Conservation (phyloP, 1,284 basidiomycete species). For the Tilletia walkeri region DNA sequence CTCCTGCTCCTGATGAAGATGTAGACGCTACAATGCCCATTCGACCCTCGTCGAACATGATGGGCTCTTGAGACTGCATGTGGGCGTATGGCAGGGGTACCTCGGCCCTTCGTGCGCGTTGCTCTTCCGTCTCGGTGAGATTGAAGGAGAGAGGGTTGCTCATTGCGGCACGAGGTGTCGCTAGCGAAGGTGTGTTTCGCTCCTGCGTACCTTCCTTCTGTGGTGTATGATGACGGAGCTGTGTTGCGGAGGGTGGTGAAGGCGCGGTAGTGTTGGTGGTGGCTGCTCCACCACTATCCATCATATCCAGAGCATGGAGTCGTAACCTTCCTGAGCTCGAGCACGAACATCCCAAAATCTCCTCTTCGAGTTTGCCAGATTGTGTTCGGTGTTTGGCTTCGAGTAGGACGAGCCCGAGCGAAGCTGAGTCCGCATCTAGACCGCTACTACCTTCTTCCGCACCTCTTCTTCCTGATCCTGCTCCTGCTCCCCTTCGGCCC, state of each 20-base stretch:
- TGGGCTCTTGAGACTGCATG: conserved; percentile 28
- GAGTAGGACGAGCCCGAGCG: neutral
- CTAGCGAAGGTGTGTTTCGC: too few species aligned
- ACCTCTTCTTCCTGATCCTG: too few species aligned
- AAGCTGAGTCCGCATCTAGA: neutral
- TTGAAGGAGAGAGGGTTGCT: conserved; percentile 35
- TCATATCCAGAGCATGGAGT: conserved; percentile 16
- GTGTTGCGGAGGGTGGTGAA: too few species aligned
- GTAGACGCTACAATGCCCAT: conserved; percentile 1
- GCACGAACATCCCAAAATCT: neutral
- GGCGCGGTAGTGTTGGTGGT: too few species aligned
- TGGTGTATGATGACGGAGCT: too few species aligned
- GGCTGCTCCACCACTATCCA: too few species aligned
- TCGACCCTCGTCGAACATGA: conserved; percentile 15
- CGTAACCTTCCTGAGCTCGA: conserved; percentile 8
- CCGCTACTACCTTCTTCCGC: neutral
- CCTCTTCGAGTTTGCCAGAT: conserved; percentile 5
- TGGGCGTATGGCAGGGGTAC: conserved; percentile 45
- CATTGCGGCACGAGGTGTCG: too few species aligned
- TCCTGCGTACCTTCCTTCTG: too few species aligned
- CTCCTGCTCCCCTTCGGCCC: too few species aligned
- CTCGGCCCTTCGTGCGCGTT: conserved; percentile 35
- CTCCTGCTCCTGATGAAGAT: neutral
- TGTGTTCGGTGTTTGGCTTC: neutral
- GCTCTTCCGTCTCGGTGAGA: conserved; percentile 36